Conservation (phyloP, 1,284 basidiomycete genomes). For the Cystobasidium slooffiae region DNA sequence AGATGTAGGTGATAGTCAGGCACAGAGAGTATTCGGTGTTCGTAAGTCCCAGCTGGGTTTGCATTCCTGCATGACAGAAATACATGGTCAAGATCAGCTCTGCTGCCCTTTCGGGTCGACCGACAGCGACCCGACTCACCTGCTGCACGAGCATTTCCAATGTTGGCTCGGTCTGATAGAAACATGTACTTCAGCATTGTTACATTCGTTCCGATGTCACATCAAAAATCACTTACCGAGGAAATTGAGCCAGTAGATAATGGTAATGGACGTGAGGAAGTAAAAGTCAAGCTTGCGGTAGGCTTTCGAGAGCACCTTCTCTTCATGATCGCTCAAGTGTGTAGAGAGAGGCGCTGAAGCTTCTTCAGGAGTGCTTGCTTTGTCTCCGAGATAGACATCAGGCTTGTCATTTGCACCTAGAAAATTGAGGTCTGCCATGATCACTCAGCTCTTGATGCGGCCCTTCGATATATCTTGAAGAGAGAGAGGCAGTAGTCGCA, state of each 20-base stretch:
- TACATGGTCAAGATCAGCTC: constrained; percentile 59
- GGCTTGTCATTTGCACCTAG: constrained; percentile 17
- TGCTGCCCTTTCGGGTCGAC: background rate
- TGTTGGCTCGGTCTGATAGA: constrained; percentile 34
- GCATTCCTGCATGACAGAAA: constrained; percentile 58
- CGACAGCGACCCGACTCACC: constrained; percentile 47
- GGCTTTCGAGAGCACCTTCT: constrained; percentile 11
- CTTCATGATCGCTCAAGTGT: constrained; percentile 15
- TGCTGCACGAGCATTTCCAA: constrained; percentile 42
- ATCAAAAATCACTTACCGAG: too few relatives aligned
- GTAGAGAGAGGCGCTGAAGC: background rate
- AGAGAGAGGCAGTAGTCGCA: background rate
- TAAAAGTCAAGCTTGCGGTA: constrained; percentile 30
- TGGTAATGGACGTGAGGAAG: constrained; percentile 34
- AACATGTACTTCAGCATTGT: background rate
- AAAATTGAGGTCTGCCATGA: constrained; percentile 28
- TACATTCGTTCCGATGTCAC: too few relatives aligned
- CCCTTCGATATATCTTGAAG: background rate
- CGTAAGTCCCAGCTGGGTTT: constrained; percentile 63
- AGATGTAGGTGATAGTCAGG: constrained; percentile 64
- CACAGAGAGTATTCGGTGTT: constrained; percentile 64
- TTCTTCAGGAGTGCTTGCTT: constrained; percentile 4
- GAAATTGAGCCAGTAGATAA: constrained; percentile 42
- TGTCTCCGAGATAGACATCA: constrained; percentile 8
- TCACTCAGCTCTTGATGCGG: too few relatives aligned